A percentile compares a stretch with the other conserved stretches of the same genome.
phyloP scores from a whole-genome alignment of 768 basidiomycete genomes.

The Russula brevipes region DNA sequence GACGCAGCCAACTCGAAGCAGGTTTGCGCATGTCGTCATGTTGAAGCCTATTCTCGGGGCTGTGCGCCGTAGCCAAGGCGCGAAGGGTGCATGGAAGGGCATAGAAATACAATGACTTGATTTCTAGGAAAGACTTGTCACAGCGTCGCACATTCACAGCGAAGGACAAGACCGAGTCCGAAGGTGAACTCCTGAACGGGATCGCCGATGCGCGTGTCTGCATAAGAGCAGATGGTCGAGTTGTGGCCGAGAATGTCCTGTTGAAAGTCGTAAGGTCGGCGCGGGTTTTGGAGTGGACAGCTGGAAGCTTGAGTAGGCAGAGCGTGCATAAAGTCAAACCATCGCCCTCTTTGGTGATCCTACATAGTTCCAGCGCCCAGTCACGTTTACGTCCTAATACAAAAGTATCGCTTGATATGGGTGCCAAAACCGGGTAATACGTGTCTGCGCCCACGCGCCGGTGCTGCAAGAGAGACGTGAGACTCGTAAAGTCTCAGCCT shows the following conservation, averaged over 20 bases:
- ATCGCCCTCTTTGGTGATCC: not conserved
- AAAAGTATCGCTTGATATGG: not conserved
- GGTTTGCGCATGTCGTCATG: not conserved
- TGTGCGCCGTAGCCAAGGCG: not conserved
- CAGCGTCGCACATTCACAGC: not conserved
- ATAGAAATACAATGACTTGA: not conserved
- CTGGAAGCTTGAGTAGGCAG: conserved; percentile 8
- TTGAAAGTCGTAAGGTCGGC: not conserved
- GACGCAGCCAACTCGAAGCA: not conserved
- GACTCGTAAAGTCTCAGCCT: not conserved
- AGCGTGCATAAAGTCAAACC: not conserved
- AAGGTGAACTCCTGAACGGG: conserved; percentile 7
- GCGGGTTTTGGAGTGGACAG: not conserved
- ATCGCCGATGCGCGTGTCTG: not conserved
- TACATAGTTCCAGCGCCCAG: conserved; percentile 12
- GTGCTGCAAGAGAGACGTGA: not conserved
- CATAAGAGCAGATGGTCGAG: not conserved
- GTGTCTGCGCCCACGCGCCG: not conserved
- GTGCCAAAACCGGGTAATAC: not conserved
- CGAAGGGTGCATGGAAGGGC: conserved; percentile 2
- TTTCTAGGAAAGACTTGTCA: not conserved
- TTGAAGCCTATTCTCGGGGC: not conserved
- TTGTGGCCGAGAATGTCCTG: not conserved
- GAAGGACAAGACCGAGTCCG: conserved; percentile 14
- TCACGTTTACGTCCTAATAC: conserved; percentile 5